Evolutionary conservation across 768 basidiomycete species (phyloP), one percentile per base, ranked within the genome.

Genomic region (Trametes cinnabarina): DNA sequence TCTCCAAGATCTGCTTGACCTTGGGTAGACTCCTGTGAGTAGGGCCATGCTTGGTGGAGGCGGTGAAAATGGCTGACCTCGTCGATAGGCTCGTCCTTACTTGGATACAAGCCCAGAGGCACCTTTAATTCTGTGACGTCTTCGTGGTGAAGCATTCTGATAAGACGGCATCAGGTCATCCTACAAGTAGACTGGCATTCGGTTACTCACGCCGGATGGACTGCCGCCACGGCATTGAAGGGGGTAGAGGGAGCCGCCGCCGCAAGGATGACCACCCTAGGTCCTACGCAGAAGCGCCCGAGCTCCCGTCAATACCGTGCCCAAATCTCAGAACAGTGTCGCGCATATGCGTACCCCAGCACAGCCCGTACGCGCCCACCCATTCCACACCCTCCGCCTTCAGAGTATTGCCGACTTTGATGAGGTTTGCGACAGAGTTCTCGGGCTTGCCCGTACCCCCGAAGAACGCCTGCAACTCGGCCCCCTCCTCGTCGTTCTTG

Each of bases 401-500:
- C 20, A 83, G 69, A 22, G 61, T 47, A 28, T 76, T 63, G 6
- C 69, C 80, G 44, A 83, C 79, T 3, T 72, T 67, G 23, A 65
- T 65, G 10, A 84, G 70, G 57, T 81, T 79, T 37, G 69, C 62
- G 12, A 78, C 69, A 20, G 73, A 70, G 28, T 64, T 68, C 1
- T 70, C 63, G 3, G 79, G 76, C 55, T 71, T 79, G 15, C 81
- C 82, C 9, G 76, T 74, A 19, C 78, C 77, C 8, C 74, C 79
- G 63, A 88, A 87, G 73, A 86, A 88, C 42, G 75, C 74, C 63
- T 84, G 79, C 19, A 86, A 66, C 43, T 76, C 78, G 12, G 71
- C 69, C 66, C 82, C 81, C 47, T 82, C 77, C 63, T 79, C 71
- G 41, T 81, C 78, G 3, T 77, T 78, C 61, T 77, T 75, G 10